phyloP scores from a whole-genome alignment of 805 yeast species.

The Lachancea kluyveri region DNA sequence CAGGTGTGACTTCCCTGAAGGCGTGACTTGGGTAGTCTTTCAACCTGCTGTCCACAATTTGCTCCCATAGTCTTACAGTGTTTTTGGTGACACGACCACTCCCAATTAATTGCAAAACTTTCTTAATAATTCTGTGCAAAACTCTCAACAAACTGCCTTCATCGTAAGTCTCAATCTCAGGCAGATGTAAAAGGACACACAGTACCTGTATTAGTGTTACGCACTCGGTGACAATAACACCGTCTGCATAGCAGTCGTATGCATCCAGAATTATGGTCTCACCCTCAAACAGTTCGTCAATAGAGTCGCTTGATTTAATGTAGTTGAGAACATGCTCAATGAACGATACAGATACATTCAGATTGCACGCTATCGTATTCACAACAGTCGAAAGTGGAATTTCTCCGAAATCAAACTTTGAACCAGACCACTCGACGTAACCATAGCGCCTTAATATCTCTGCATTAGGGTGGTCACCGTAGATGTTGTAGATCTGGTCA shows the following conservation, averaged over 20 bases:
- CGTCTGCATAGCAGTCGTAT: constrained; percentile 55
- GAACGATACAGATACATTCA: constrained; percentile 17
- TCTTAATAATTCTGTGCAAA: constrained; percentile 47
- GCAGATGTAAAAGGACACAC: constrained; percentile 31
- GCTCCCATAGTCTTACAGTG: constrained; percentile 25
- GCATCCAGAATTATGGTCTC: constrained; percentile 44
- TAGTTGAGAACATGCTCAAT: constrained; percentile 34
- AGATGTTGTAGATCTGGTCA: constrained; percentile 79
- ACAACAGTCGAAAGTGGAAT: constrained; percentile 37
- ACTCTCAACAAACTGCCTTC: constrained; percentile 22
- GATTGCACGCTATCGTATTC: constrained; percentile 16
- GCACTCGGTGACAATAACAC: constrained; percentile 56
- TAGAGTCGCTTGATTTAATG: constrained; percentile 20
- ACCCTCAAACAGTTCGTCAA: constrained; percentile 33
- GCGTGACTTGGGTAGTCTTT: constrained; percentile 43
- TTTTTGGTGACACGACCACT: constrained; percentile 40
- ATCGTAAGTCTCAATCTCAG: constrained; percentile 18
- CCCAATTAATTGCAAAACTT: constrained; percentile 57
- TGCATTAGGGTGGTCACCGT: constrained; percentile 88
- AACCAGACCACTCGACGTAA: constrained; percentile 70
- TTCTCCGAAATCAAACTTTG: constrained; percentile 79
- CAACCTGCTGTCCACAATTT: constrained; percentile 25
- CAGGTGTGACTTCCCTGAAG: constrained; percentile 20
- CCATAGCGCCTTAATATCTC: constrained; percentile 90
- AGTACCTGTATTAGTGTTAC: constrained; percentile 48